A percentile compares a stretch with the other conserved stretches of the same genome.
These are phyloP conservation scores for Phaeolepiota aurea DNA, from an alignment of 768 basidiomycete genomes.

Conservation along the genomic window DNA sequence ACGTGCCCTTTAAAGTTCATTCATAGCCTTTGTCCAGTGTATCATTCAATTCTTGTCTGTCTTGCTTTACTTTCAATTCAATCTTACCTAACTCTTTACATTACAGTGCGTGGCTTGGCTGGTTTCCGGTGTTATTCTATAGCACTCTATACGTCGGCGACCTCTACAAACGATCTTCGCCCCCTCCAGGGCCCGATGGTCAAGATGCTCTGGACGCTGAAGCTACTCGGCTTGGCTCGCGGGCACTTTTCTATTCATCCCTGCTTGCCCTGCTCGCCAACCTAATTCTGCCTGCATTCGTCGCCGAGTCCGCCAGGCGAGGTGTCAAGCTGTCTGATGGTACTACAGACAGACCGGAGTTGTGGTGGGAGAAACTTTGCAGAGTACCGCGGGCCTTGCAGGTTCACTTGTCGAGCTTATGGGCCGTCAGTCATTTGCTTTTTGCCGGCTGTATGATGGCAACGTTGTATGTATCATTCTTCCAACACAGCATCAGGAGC, in stretches of 20 bases:
- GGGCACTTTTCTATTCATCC: slow-evolving; percentile 75
- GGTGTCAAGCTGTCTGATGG: neutral
- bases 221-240: slow-evolving; percentile 75
- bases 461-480: slow-evolving; percentile 58
- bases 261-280: slow-evolving; percentile 61
- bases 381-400: slow-evolving; percentile 36
- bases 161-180: slow-evolving; percentile 54
- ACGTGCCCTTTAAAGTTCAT: neutral
- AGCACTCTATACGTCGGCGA: slow-evolving; percentile 85
- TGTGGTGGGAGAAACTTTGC: slow-evolving; percentile 14
- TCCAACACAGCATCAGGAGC: neutral
- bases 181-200: slow-evolving; percentile 14
- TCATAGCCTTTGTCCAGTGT: slow-evolving; percentile 34
- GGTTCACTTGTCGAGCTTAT: slow-evolving; percentile 60
- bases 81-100: too few species aligned
- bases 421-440: slow-evolving; percentile 70
- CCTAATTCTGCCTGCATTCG: slow-evolving; percentile 63
- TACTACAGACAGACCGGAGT: slow-evolving; percentile 1
- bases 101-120: slow-evolving; percentile 76
- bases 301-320: slow-evolving; percentile 20
- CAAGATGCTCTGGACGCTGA: slow-evolving; percentile 43
- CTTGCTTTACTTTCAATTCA: neutral
- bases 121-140: slow-evolving; percentile 92
- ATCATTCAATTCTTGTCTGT: slow-evolving; percentile 75
- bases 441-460: slow-evolving; percentile 74